Percentiles rank a stretch among this genome's conserved stretches.
Evolutionary conservation across 1,284 basidiomycete species (phyloP).

Genomic region (Irpex sp.): DNA sequence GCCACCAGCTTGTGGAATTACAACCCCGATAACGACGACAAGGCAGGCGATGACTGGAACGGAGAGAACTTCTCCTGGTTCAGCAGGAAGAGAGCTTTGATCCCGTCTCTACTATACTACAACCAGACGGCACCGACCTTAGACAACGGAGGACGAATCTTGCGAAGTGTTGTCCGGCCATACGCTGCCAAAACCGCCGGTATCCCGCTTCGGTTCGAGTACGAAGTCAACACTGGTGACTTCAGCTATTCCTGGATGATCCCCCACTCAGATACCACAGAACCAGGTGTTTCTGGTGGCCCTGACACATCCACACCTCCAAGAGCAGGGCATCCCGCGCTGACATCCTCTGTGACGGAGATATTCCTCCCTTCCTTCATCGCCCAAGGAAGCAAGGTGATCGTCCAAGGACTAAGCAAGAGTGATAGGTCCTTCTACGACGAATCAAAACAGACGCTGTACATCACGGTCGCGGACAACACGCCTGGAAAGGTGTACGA

Average conservation of each 20-base stretch:
- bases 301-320: constrained; percentile 34
- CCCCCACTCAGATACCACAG: constrained; percentile 18
- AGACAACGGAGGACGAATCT: constrained; percentile 79
- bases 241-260: constrained; percentile 64
- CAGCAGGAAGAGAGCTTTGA: constrained; percentile 57
- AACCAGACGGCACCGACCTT: constrained; percentile 59
- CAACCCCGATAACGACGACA: constrained; percentile 84
- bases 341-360: constrained; percentile 65
- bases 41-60: constrained; percentile 89
- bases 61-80: constrained; percentile 97
- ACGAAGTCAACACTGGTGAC: constrained; percentile 66
- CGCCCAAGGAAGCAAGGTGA: constrained; percentile 51
- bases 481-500: constrained; percentile 42
- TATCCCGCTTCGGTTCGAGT: constrained; percentile 61
- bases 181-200: constrained; percentile 80
- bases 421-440: constrained; percentile 54
- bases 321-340: constrained; percentile 31
- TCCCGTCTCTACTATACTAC: constrained; percentile 45
- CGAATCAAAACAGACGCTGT: constrained; percentile 61
- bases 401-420: constrained; percentile 50
- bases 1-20: constrained; percentile 85
- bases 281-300: constrained; percentile 8
- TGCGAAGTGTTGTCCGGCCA: constrained; percentile 75
- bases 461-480: constrained; percentile 47
- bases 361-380: constrained; percentile 73